phyloP scores from a whole-genome alignment of 192 early-diverging fungal species.

The Linnemannia elongata region DNA sequence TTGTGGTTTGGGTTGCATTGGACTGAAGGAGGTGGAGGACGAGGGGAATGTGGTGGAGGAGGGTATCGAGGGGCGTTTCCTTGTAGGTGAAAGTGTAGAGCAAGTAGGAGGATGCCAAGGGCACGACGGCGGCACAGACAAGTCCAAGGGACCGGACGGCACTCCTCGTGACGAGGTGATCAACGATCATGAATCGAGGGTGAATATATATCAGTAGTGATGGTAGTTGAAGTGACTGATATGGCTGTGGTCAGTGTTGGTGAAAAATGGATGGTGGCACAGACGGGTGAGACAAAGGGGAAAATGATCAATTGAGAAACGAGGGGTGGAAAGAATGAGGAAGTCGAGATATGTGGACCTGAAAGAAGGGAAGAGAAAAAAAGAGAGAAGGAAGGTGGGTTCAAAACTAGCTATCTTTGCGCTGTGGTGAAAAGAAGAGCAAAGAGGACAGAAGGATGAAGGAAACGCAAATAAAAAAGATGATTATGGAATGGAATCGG shows the following conservation, averaged over 20 bases:
- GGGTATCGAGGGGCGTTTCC: slow-evolving; percentile 49
- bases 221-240: background rate
- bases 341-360: background rate
- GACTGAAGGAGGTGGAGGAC: slow-evolving; percentile 41
- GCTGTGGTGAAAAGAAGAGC: background rate
- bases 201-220: background rate
- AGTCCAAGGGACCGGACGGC: slow-evolving; percentile 43
- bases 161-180: slow-evolving; percentile 51
- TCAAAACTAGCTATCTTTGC: background rate
- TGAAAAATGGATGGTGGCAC: background rate
- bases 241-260: background rate
- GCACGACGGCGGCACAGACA: slow-evolving; percentile 21
- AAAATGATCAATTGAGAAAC: background rate
- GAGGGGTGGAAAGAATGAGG: background rate
- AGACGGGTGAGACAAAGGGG: background rate
- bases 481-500: background rate
- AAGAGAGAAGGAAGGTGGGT: background rate
- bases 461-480: background rate
- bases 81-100: slow-evolving; percentile 42
- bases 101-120: slow-evolving; percentile 28
- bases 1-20: slow-evolving; percentile 19
- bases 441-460: background rate
- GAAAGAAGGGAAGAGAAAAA: background rate
- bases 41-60: slow-evolving; percentile 28
- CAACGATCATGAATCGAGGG: slow-evolving; percentile 35